phyloP scores from a whole-genome alignment of 805 yeast species.

The Ogataea pini region DNA sequence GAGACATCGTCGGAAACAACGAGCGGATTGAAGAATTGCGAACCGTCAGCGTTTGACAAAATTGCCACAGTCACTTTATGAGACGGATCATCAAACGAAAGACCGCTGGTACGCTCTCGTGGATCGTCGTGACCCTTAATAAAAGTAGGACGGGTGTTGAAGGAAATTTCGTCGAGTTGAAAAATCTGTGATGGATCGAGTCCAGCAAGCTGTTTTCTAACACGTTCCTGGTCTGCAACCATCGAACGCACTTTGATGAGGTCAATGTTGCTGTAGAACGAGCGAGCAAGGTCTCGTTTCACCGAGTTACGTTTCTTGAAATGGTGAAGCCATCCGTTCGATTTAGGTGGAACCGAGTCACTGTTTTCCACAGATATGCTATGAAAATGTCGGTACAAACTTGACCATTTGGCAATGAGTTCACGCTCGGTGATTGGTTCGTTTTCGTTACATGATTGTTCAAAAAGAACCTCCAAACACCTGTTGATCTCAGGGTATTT shows the following conservation, averaged over 20 bases:
- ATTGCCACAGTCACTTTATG: slow-evolving; percentile 29
- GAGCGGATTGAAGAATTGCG: slow-evolving; percentile 29
- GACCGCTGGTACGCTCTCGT: slow-evolving; percentile 7
- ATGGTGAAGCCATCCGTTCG: slow-evolving; percentile 45
- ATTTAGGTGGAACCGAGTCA: slow-evolving; percentile 25
- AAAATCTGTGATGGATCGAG: slow-evolving; percentile 32
- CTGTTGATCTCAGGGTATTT: slow-evolving; percentile 37
- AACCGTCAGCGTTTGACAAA: slow-evolving; percentile 33
- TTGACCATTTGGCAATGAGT: slow-evolving; percentile 35
- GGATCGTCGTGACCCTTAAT: slow-evolving; percentile 16
- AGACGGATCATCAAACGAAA: slow-evolving; percentile 18
- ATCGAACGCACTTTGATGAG: slow-evolving; percentile 18
- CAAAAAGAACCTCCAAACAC: slow-evolving; percentile 39
- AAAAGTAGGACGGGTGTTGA: slow-evolving; percentile 26
- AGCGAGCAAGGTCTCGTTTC: slow-evolving; percentile 31
- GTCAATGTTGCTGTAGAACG: slow-evolving; percentile 25
- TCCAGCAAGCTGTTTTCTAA: slow-evolving; percentile 19
- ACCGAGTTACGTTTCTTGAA: slow-evolving; percentile 36
- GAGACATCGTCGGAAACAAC: slow-evolving; percentile 27
- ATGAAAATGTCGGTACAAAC: slow-evolving; percentile 27
- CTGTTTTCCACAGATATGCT: slow-evolving; percentile 3
- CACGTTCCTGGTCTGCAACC: slow-evolving; percentile 28
- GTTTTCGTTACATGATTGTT: slow-evolving; percentile 37
- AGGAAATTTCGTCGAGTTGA: slow-evolving; percentile 40
- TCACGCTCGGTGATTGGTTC: slow-evolving; percentile 32